These are phyloP conservation scores for Stentor coeruleus DNA, from an alignment of 73 alveolate genomes.

Conservation along the genomic window DNA sequence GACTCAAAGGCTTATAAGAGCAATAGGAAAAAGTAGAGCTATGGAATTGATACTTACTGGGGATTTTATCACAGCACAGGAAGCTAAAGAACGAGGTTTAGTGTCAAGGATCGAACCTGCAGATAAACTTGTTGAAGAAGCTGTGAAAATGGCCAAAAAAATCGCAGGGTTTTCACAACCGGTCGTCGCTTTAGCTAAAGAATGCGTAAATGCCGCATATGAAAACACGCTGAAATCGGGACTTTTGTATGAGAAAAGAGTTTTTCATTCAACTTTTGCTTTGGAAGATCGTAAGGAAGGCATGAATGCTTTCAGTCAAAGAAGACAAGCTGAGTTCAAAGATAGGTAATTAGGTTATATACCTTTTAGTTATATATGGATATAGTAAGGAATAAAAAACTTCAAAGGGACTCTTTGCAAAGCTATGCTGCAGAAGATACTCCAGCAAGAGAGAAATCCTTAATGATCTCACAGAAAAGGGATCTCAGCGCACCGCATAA, in stretches of 20 bases:
- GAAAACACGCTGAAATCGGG: conserved; percentile 87
- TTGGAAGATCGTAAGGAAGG: conserved; percentile 94
- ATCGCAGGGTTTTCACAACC: conserved; percentile 81
- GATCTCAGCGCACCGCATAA: neutral
- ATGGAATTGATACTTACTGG: conserved; percentile 95
- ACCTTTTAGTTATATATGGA: neutral
- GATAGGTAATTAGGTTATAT: conserved; percentile 46
- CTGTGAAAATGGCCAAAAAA: conserved; percentile 76
- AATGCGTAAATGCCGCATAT: conserved; percentile 85
- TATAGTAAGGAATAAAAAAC: no score
- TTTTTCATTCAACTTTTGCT: conserved; percentile 95
- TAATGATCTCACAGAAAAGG: neutral
- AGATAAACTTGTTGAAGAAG: conserved; percentile 75
- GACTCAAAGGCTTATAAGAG: conserved; percentile 94
- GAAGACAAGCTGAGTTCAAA: conserved; percentile 78
- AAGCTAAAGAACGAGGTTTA: conserved; percentile 90
- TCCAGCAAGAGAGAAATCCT: no score
- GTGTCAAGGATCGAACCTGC: conserved; percentile 80
- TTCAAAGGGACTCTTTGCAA: no score
- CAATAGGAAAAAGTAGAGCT: conserved; percentile 94
- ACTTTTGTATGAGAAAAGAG: conserved; percentile 78
- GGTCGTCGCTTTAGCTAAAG: conserved; percentile 82
- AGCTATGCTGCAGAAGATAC: no score
- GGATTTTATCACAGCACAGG: conserved; percentile 86
- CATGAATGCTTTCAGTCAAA: conserved; percentile 93